Conservation (phyloP, 768 basidiomycete genomes). For the Amanita fuliginea region DNA sequence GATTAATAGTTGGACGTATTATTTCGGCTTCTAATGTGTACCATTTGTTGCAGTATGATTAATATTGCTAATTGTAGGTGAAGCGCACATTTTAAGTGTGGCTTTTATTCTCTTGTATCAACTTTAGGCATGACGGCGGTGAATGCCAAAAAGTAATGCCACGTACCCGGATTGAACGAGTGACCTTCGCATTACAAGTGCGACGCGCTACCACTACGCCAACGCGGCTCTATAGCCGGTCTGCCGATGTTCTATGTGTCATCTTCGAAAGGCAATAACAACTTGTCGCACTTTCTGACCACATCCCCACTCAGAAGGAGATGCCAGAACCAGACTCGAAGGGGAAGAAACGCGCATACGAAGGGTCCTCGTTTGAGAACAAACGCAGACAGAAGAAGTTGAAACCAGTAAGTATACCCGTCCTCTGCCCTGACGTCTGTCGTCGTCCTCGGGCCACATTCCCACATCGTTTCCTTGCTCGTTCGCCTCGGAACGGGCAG, state of each 20-base stretch:
- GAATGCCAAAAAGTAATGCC: conserved; percentile 17
- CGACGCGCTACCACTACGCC: conserved; percentile 34
- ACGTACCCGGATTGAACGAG: conserved; percentile 34
- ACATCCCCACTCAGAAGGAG: no score
- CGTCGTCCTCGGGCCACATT: background rate
- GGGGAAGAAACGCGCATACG: background rate
- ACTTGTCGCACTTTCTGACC: no score
- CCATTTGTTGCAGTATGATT: background rate
- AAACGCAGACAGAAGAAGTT: conserved; percentile 35
- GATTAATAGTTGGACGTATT: background rate
- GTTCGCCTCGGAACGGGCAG: no score
- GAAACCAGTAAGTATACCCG: conserved; percentile 30
- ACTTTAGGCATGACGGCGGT: no score
- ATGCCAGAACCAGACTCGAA: background rate
- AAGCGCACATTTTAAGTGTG: background rate
- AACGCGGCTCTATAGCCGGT: conserved; percentile 16
- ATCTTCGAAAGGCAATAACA: background rate
- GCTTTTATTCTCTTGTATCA: no score
- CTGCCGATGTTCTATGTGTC: no score
- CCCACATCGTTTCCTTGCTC: no score
- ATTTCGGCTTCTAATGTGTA: background rate
- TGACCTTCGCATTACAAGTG: conserved; percentile 36
- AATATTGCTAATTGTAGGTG: background rate
- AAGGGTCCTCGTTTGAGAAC: background rate
- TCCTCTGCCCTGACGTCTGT: no score